Conservation (phyloP, 2,329 filamentous ascomycete genomes). For the Stachybotrys elegans region DNA sequence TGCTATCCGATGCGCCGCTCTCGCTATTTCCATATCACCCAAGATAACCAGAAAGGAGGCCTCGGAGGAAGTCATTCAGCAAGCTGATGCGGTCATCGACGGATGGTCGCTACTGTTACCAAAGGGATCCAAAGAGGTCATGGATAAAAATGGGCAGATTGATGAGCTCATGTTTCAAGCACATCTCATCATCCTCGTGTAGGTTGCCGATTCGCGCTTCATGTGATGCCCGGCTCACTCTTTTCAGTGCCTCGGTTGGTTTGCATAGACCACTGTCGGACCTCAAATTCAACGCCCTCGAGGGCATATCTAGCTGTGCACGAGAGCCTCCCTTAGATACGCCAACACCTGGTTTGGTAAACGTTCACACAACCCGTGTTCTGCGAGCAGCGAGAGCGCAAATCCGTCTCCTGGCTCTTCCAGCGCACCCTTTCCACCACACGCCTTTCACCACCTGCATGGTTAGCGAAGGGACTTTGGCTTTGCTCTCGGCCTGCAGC, state of each 20-base stretch:
- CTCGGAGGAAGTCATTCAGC: conserved; percentile 23
- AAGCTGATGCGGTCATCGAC: conserved; percentile 29
- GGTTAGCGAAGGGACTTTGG: conserved; percentile 30
- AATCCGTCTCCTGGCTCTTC: conserved; percentile 31
- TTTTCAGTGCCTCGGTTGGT: conserved; percentile 20
- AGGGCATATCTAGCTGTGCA: conserved; percentile 32
- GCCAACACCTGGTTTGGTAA: conserved; percentile 14
- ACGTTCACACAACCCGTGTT: conserved; percentile 33
- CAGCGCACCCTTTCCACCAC: conserved; percentile 26
- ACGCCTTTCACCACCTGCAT: conserved; percentile 36
- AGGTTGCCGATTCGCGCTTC: conserved; percentile 16
- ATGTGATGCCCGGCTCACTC: neutral
- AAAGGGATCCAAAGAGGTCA: conserved; percentile 22
- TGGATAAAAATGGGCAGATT: conserved; percentile 24
- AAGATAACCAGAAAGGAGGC: conserved; percentile 14
- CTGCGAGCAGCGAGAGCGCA: conserved; percentile 31
- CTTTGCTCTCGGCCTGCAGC: conserved; percentile 30
- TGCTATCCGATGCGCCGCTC: conserved; percentile 39
- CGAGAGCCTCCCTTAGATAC: conserved; percentile 10
- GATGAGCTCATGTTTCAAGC: conserved; percentile 84
- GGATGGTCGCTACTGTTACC: conserved; percentile 34
- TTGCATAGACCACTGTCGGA: conserved; percentile 33
- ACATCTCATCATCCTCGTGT: conserved; percentile 61
- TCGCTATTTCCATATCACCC: conserved; percentile 21
- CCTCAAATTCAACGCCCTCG: conserved; percentile 30